These are phyloP conservation scores for Talaromyces sp. DNA, from an alignment of 2,329 filamentous ascomycete genomes.

Conservation along the genomic window DNA sequence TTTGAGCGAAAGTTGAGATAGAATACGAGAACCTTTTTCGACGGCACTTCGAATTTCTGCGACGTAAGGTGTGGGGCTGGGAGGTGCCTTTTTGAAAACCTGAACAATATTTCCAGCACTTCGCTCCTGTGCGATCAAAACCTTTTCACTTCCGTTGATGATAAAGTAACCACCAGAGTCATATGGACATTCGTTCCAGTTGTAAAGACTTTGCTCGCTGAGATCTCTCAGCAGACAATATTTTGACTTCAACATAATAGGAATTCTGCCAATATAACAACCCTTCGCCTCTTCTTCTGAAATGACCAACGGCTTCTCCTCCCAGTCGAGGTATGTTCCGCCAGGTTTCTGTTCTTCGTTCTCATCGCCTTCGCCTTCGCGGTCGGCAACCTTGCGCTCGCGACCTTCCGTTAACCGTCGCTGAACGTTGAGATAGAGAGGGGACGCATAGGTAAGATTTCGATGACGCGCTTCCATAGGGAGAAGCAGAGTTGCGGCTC, in stretches of 20 bases:
- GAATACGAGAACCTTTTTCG: slow-evolving; percentile 91
- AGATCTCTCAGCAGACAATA: slow-evolving; percentile 86
- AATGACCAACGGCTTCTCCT: slow-evolving; percentile 49
- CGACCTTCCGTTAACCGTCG: slow-evolving; percentile 81
- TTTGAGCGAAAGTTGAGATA: slow-evolving; percentile 89
- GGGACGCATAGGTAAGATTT: slow-evolving; percentile 91
- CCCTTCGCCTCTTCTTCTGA: slow-evolving; percentile 64
- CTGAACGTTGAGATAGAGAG: slow-evolving; percentile 82
- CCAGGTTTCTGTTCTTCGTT: slow-evolving; percentile 48
- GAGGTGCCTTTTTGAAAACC: slow-evolving; percentile 94
- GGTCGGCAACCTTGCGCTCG: slow-evolving; percentile 70
- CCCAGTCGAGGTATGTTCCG: slow-evolving; percentile 47
- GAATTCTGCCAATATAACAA: slow-evolving; percentile 83
- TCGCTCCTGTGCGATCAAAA: slow-evolving; percentile 94
- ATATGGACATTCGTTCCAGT: slow-evolving; percentile 94
- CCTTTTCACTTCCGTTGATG: slow-evolving; percentile 98
- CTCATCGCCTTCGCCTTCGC: slow-evolving; percentile 55
- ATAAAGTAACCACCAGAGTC: slow-evolving; percentile 99
- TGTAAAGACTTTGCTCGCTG: slow-evolving; percentile 79
- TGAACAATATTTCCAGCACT: slow-evolving; percentile 98
- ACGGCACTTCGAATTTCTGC: slow-evolving; percentile 95
- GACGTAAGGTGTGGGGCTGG: slow-evolving; percentile 87
- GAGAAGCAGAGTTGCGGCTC: slow-evolving; percentile 76
- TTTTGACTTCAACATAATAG: slow-evolving; percentile 96
- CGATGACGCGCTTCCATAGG: slow-evolving; percentile 94